Percentiles rank a stretch among this genome's conserved stretches.
phyloP scores from a whole-genome alignment of 225 moss, liverwort and hornwort genomes.

The Takakia lepidozioides region DNA sequence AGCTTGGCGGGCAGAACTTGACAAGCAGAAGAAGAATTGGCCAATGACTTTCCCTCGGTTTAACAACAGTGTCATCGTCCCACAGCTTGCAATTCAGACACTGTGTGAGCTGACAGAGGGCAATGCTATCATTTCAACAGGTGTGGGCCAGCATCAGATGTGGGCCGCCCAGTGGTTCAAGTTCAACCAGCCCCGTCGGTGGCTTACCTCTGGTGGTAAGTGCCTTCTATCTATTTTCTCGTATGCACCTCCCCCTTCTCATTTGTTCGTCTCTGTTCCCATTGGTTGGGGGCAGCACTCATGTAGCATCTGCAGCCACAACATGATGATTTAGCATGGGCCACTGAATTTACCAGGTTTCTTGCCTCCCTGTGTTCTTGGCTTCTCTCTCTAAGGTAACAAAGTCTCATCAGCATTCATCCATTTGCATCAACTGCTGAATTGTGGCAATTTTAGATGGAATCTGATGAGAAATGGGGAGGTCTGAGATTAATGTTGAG shows the following conservation, averaged over 20 bases:
- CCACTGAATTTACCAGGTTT: background rate
- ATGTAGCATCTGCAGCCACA: too few species aligned
- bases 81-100: slow-evolving; percentile 77
- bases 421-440: too few species aligned
- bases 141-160: slow-evolving; percentile 99
- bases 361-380: background rate
- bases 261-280: too few species aligned
- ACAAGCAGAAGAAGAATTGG: slow-evolving; percentile 61
- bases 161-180: slow-evolving; percentile 96
- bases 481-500: too few species aligned
- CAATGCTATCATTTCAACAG: slow-evolving; percentile 91
- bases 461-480: too few species aligned
- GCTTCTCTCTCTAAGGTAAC: too few species aligned
- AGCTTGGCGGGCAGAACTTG: slow-evolving; percentile 64
- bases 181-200: slow-evolving; percentile 84
- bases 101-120: slow-evolving; percentile 80
- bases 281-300: too few species aligned
- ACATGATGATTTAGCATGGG: too few species aligned
- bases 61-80: slow-evolving; percentile 59
- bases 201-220: slow-evolving; percentile 92
- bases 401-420: too few species aligned
- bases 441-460: too few species aligned
- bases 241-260: background rate
- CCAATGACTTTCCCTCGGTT: slow-evolving; percentile 64
- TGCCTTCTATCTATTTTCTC: too few species aligned